Evolutionary conservation across 73 alveolate species (phyloP), one percentile per base, ranked within the genome.

Genomic region (Symbiodinium natans): DNA sequence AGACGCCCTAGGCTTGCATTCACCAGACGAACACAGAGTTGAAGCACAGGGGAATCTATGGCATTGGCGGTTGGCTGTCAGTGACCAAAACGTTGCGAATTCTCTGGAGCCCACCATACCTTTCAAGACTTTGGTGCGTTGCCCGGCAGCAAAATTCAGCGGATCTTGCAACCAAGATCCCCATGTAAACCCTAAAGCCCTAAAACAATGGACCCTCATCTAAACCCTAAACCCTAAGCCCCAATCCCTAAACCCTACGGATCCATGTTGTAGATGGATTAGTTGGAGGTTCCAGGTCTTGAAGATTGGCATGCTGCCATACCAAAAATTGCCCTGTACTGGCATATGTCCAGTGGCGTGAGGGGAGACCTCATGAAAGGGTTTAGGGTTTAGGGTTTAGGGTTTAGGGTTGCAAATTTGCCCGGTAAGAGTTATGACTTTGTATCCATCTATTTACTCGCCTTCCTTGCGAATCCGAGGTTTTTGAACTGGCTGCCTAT

Each of bases 401-500:
- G 11, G 21, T 15, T 21, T 52, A 52, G 29, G 21, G 21, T 52
- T 21, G 21, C 4, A 0, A n/a, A 68, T 13, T 39, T 23, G 11
- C 34, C 39, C 7, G 23, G 42, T 27, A 3, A n/a, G 7, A 74
- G 43, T 31, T 29, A n/a, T 15, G 39, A 9, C n/a, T 1, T 31
- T 8, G 39, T 74, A 74, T 31, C 23, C n/a, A 63, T 0, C 23
- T 29, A 74, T 0, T 25, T 74, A 31, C 40, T 29, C 42, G 19
- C 42, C 3, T 23, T 46, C 7, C 48, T 15, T 29, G n/a, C 19
- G 21, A 3, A 15, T 25, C 38, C 8, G 42, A 31, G 21, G 87
- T 80, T 29, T 80, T 80, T 3, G 87, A 80, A 36, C 54, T 80
- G 6, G 87, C 87, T 17, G 87, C 87, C 6, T 80, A 80, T 25